Evolutionary conservation across 2,329 filamentous ascomycete species (phyloP), one percentile per base, ranked within the genome.

Genomic region (Leptoxyphium fumago): DNA sequence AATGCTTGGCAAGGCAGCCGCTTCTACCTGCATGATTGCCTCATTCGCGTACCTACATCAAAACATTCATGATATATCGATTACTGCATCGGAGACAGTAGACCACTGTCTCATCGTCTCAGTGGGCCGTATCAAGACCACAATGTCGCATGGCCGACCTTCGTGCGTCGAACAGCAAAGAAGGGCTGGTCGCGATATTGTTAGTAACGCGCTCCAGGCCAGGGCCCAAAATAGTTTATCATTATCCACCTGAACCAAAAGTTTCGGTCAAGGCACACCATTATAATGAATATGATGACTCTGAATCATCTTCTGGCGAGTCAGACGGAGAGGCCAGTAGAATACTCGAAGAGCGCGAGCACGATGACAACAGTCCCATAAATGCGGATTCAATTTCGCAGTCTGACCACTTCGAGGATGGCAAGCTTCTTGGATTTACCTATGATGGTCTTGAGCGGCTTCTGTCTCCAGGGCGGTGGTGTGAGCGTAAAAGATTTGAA

Each of bases 401-500:
- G 10, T 40, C 38, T 21, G 17, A 18, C 14, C 2, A 17, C 11
- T 14, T 28, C 5, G 21, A 14, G 13, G 14, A 17, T 18, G 21
- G 21, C 38, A 40, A 17, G 11, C 38, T 49, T 55, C 32, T 51
- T 48, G 42, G 34, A 13, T 17, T 39, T 10, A 39, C 43, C n/a
- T 43, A 52, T n/a, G 77, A 80, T 48, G 82, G 86, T 39, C 74
- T 94, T 48, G 84, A 85, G 54, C 85, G 82, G 50, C 73, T 94
- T 41, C 62, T 94, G 44, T 86, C 82, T 1, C 86, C 87, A 0
- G 77, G 77, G 8, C 43, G 51, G 18, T 61, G 56, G 52, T 72
- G 77, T 10, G 75, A 80, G 8, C 86, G 84, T 61, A 82, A 91
- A 64, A 93, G 89, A 18, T 94, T 94, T 56, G 84, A 94, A 59